These are phyloP conservation scores for Salix arbutifolia DNA, from an alignment of 345 rosid species.

Conservation along the genomic window DNA sequence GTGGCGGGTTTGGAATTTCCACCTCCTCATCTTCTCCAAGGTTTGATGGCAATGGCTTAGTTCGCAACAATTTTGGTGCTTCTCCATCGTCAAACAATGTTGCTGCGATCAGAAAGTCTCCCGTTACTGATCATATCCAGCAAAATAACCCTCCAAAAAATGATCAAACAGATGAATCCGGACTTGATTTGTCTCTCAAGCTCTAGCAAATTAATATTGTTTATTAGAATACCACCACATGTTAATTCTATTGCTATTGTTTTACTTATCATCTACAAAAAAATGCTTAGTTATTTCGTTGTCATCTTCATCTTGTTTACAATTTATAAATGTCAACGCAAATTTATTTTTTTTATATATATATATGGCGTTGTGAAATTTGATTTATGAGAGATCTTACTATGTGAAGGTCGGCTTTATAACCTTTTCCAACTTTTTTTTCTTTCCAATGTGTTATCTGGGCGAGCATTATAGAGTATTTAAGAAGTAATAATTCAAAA, in stretches of 20 bases:
- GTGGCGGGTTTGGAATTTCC: conserved; percentile 5
- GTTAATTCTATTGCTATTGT: not conserved
- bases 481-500: too few relatives aligned
- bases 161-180: conserved; percentile 8
- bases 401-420: not conserved
- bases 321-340: not conserved
- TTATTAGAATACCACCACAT: not conserved
- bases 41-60: not conserved
- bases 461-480: too few relatives aligned
- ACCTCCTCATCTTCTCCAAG: not conserved
- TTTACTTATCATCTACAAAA: not conserved
- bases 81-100: not conserved
- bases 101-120: not conserved
- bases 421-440: not conserved
- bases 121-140: not conserved
- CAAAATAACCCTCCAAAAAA: not conserved
- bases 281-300: not conserved
- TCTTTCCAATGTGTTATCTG: not conserved
- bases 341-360: not conserved
- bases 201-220: conserved; percentile 3
- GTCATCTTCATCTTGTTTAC: not conserved
- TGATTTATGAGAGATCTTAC: not conserved
- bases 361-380: not conserved
- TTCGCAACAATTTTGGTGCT: not conserved
- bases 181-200: conserved; percentile 24